These are phyloP conservation scores for Fragilariopsis cylindrus DNA, from an alignment of 108 stramenopile genomes.

Conservation along the genomic window DNA sequence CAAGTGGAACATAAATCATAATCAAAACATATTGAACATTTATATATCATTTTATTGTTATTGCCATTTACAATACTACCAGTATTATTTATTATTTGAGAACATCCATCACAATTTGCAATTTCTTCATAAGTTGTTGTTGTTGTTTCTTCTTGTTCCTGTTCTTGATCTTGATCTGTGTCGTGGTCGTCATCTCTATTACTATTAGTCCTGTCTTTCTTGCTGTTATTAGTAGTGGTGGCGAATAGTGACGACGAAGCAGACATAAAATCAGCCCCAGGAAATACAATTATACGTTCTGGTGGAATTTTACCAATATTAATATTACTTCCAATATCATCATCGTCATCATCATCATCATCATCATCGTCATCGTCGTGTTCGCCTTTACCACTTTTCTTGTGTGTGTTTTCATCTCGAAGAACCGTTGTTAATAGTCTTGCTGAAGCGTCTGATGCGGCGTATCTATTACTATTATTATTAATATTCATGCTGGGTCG, in stretches of 20 bases:
- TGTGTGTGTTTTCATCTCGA: conserved; percentile 15
- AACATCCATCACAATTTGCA: conserved; percentile 80
- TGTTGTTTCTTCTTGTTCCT: not conserved
- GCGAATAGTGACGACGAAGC: not conserved
- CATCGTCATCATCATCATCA: no score
- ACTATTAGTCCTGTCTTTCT: no score
- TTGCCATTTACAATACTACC: conserved; percentile 3
- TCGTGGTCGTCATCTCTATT: conserved; percentile 13
- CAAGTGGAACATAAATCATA: conserved; percentile 82
- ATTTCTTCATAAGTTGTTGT: conserved; percentile 44
- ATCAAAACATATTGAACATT: conserved; percentile 82
- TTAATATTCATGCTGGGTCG: not conserved
- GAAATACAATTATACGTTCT: conserved; percentile 74
- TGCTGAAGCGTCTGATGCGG: conserved; percentile 1
- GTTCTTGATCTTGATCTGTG: not conserved
- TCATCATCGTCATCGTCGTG: not conserved
- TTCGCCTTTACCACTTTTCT: conserved; percentile 28
- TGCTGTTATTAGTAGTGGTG: not conserved
- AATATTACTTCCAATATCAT: no score
- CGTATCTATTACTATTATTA: not conserved
- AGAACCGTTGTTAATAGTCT: conserved; percentile 28
- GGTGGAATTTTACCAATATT: conserved; percentile 36
- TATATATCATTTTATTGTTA: conserved; percentile 25
- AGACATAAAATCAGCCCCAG: conserved; percentile 41
- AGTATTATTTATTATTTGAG: conserved; percentile 33